Evolutionary conservation across 768 basidiomycete genomes (phyloP), one percentile per base, ranked within the genome.

Genomic region (Tubosaeta brunneosetosa): DNA sequence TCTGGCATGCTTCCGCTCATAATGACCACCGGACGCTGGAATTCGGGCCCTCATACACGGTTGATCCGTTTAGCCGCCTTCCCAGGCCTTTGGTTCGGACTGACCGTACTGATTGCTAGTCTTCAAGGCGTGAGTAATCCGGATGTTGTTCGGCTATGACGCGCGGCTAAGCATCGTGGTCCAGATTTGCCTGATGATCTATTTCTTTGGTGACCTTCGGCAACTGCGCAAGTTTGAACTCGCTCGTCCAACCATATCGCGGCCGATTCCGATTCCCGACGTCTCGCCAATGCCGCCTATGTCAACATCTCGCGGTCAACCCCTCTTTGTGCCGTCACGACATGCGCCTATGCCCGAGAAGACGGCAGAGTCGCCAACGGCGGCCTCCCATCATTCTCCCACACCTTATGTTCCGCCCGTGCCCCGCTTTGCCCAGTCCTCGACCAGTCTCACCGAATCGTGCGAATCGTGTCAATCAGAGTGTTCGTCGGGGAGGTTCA

Each of bases 161-260:
- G 14, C 17, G 16, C 27, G 17, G n/a, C 42, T 61, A n/a, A 47
- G 27, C 36, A 17, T 16, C 16, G 14, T 47, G 36, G 32, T 68
- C 3, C 2, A 68, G 77, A 65, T 79, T 11, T 91, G 88, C 63
- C 64, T 90, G 50, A 87, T 86, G 63, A 80, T 91, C 6, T 91
- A 89, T 63, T 63, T 90, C 29, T 88, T 90, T 60, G 88, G 88
- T 8, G 88, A 91, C 67, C 73, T 90, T 17, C 75, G 88, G 8
- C 88, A 91, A 61, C 75, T 91, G 17, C 82, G 85, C 58, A 84
- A 81, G 57, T 89, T 89, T 61, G 88, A 90, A 64, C 81, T 91
- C n/a, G 66, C 80, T 4, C 76, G 86, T 19, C 88, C 87, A 10
- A 69, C 79, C 13, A 84, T 86, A 56, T 83, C 84, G 0, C 75